Percentiles rank a stretch among this genome's conserved stretches.
Evolutionary conservation across 163 green algal genomes (phyloP).

Genomic region (Scenedesmus sp.): DNA sequence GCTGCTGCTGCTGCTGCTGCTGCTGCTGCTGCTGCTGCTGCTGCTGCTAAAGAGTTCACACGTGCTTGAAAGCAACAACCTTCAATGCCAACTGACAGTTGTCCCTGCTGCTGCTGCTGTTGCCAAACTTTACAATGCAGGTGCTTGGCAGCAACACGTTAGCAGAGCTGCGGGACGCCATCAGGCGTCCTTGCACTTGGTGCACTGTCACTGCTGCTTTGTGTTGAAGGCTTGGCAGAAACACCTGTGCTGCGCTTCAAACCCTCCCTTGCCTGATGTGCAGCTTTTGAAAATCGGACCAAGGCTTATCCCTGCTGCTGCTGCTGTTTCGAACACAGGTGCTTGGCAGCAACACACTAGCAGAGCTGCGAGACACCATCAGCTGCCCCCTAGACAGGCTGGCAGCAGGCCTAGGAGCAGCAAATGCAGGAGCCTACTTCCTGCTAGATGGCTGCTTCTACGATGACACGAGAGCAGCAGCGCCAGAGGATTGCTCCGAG

Average conservation of each 20-base stretch:
- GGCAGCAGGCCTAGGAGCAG: neutral
- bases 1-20: no score
- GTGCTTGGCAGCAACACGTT: constrained; percentile 27
- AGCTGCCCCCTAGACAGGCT: constrained; percentile 17
- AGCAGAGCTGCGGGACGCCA: neutral
- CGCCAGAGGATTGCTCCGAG: neutral
- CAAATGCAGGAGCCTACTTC: constrained; percentile 25
- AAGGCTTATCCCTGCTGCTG: neutral
- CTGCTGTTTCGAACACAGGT: neutral
- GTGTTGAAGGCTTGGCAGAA: neutral
- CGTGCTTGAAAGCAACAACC: no score
- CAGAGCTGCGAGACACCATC: constrained; percentile 35
- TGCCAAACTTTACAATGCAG: neutral
- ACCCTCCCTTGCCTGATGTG: no score
- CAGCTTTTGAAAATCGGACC: no score
- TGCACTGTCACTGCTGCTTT: neutral
- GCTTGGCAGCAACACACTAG: constrained; percentile 28
- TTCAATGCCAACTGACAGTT: no score
- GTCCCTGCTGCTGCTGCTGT: no score
- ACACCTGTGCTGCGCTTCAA: no score
- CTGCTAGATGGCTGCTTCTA: constrained; percentile 14
- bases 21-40: no score
- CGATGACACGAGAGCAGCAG: constrained; percentile 8
- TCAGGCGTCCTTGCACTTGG: neutral
- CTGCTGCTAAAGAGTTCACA: no score